Conservation (phyloP, 225 moss, liverwort and hornwort genomes). For the Ulota crispa region DNA sequence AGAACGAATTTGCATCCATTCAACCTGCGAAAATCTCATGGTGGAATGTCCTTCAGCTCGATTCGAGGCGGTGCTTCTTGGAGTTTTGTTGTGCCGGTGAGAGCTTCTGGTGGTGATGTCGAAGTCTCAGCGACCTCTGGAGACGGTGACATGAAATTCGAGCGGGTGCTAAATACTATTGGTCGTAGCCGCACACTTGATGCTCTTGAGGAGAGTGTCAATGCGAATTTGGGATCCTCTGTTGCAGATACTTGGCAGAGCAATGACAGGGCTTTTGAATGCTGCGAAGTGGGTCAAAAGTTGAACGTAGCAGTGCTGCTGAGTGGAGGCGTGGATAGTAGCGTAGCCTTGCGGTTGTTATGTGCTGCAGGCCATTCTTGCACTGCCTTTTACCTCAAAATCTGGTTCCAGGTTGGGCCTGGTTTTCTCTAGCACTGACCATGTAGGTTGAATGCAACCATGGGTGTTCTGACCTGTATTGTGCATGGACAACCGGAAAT, state of each 20-base stretch:
- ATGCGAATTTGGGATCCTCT: neutral
- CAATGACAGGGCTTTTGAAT: slow-evolving; percentile 53
- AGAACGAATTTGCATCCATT: neutral
- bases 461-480: neutral
- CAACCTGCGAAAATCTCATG: neutral
- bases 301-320: slow-evolving; percentile 86
- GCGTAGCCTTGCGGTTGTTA: slow-evolving; percentile 89
- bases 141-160: slow-evolving; percentile 27
- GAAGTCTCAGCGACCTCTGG: neutral
- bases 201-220: slow-evolving; percentile 16
- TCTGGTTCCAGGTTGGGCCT: slow-evolving; percentile 87
- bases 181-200: slow-evolving; percentile 33
- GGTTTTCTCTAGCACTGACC: neutral
- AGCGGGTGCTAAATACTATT: slow-evolving; percentile 37
- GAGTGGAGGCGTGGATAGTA: slow-evolving; percentile 98
- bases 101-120: slow-evolving; percentile 22
- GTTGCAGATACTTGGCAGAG: slow-evolving; percentile 50
- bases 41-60: neutral
- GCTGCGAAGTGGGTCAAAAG: slow-evolving; percentile 67
- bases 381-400: slow-evolving; percentile 96
- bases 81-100: slow-evolving; percentile 19
- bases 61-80: slow-evolving; percentile 7
- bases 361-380: slow-evolving; percentile 88
- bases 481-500: neutral
- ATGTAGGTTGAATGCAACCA: slow-evolving; percentile 5